Percentiles rank a stretch among this genome's conserved stretches.
phyloP scores from a whole-genome alignment of 2,329 filamentous ascomycete species.

The Basipetospora sp. region DNA sequence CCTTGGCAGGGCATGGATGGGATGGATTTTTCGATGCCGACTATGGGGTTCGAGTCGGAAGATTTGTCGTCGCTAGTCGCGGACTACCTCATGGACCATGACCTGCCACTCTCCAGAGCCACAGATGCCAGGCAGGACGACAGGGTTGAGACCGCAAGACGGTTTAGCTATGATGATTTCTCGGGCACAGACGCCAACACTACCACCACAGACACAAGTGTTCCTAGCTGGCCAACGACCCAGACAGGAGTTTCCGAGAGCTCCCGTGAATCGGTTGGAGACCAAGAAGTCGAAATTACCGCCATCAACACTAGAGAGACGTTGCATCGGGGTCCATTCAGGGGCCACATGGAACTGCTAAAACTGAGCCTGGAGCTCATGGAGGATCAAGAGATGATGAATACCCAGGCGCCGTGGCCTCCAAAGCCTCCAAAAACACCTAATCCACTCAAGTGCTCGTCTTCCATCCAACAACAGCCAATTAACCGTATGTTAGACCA shows the following conservation, averaged over 20 bases:
- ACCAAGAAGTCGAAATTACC: background rate
- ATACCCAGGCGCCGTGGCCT: constrained; percentile 1
- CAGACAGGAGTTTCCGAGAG: constrained; percentile 1
- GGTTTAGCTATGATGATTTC: constrained; percentile 4
- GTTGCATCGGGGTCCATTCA: background rate
- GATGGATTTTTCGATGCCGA: constrained; percentile 3
- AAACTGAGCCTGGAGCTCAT: constrained; percentile 3
- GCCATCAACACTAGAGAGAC: background rate
- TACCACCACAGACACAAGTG: background rate
- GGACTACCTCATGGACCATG: constrained; percentile 3
- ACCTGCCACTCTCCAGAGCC: background rate
- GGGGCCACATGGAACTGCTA: constrained; percentile 3
- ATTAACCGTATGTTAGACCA: constrained; percentile 4
- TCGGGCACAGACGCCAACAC: background rate
- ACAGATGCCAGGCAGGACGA: constrained; percentile 1
- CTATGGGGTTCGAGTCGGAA: constrained; percentile 2
- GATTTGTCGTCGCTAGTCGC: constrained; percentile 2
- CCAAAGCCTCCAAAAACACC: constrained; percentile 2
- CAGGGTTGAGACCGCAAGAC: background rate
- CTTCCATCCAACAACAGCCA: constrained; percentile 3
- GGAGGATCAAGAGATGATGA: constrained; percentile 3
- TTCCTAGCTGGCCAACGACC: constrained; percentile 4
- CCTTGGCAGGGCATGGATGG: background rate
- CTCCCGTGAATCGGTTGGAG: background rate
- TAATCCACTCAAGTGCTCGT: constrained; percentile 2